Evolutionary conservation across 2,329 filamentous ascomycete species (phyloP).

Genomic region (Didymella lethalis): DNA sequence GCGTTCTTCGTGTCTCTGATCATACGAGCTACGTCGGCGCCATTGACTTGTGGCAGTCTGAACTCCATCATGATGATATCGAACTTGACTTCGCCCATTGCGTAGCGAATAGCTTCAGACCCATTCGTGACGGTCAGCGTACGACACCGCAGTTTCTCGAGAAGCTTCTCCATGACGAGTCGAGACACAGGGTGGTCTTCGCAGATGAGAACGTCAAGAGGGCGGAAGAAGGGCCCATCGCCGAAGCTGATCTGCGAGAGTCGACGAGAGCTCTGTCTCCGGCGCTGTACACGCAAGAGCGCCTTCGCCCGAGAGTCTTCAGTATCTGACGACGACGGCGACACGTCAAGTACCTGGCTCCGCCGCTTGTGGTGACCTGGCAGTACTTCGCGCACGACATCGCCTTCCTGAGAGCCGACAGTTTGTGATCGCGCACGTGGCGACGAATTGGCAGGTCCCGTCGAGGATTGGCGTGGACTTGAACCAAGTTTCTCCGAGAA

Average conservation of each 20-base stretch:
- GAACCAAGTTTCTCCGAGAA: conserved; percentile 47
- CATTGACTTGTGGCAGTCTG: conserved; percentile 92
- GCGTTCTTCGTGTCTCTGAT: conserved; percentile 95
- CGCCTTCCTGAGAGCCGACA: conserved; percentile 91
- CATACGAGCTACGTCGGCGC: conserved; percentile 95
- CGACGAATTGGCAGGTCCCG: conserved; percentile 54
- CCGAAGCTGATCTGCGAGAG: conserved; percentile 89
- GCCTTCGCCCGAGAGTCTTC: conserved; percentile 93
- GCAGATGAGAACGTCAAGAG: conserved; percentile 92
- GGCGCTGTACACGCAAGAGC: conserved; percentile 87
- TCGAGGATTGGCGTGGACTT: conserved; percentile 45
- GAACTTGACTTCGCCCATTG: conserved; percentile 97
- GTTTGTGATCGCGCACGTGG: conserved; percentile 84
- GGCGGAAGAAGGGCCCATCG: conserved; percentile 85
- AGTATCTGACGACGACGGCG: conserved; percentile 96
- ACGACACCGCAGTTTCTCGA: conserved; percentile 93
- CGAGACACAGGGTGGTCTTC: conserved; percentile 97
- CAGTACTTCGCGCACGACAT: conserved; percentile 72
- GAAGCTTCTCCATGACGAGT: conserved; percentile 97
- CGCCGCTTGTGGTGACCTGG: conserved; percentile 81
- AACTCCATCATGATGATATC: conserved; percentile 99
- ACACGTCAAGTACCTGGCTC: conserved; percentile 95
- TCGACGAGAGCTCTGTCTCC: conserved; percentile 92
- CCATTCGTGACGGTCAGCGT: conserved; percentile 92
- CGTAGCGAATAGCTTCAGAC: conserved; percentile 89